These are phyloP conservation scores for Colletotrichum spaethianum DNA, from an alignment of 2,329 filamentous ascomycete species.

Conservation along the genomic window DNA sequence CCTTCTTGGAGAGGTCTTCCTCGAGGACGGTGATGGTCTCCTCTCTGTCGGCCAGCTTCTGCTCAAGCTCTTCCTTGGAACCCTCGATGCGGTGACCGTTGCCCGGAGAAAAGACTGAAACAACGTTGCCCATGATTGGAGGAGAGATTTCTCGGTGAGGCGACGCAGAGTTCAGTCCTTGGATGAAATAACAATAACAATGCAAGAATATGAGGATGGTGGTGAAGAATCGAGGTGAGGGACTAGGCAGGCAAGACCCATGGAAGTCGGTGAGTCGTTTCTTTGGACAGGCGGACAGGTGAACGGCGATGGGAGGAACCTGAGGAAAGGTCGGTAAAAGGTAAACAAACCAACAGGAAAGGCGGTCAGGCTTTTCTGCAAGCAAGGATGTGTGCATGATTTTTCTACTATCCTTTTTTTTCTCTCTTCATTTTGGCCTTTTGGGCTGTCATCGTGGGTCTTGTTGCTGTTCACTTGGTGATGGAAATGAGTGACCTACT, in stretches of 20 bases:
- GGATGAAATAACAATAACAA: not conserved
- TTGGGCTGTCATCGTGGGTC: conserved; percentile 28
- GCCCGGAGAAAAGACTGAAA: conserved; percentile 54
- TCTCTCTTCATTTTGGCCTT: not conserved
- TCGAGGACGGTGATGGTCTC: conserved; percentile 53
- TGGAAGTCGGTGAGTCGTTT: conserved; percentile 27
- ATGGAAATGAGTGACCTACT: conserved; percentile 37
- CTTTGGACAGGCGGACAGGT: not conserved
- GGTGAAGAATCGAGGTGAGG: conserved; percentile 17
- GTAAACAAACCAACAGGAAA: conserved; percentile 29
- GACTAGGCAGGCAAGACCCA: conserved; percentile 38
- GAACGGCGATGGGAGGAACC: not conserved
- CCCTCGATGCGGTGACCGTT: conserved; percentile 53
- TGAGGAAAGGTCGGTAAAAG: conserved; percentile 10
- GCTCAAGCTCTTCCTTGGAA: conserved; percentile 51
- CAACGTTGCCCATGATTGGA: conserved; percentile 55
- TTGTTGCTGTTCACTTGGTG: conserved; percentile 37
- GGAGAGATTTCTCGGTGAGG: conserved; percentile 1
- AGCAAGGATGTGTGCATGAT: conserved; percentile 14
- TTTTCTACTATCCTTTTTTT: conserved; percentile 10
- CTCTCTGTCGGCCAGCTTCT: conserved; percentile 56
- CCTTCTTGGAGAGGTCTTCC: conserved; percentile 54
- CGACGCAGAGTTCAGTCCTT: conserved; percentile 16
- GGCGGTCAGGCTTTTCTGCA: conserved; percentile 32
- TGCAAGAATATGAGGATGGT: conserved; percentile 4